Conservation (phyloP, 2,329 filamentous ascomycete species). For the Cladosporium velox region DNA sequence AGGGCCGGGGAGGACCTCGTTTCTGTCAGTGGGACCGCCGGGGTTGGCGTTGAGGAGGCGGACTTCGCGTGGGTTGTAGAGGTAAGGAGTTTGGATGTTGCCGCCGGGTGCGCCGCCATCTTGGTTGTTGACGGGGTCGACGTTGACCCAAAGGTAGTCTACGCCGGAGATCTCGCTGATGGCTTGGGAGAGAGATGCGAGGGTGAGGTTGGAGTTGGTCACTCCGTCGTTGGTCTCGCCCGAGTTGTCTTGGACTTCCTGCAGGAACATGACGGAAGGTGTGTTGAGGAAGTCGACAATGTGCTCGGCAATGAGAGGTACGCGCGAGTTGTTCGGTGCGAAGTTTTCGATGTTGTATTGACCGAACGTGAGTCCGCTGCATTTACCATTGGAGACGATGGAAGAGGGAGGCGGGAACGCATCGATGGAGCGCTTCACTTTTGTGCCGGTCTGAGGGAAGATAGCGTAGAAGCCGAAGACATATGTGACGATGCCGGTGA, state of each 20-base stretch:
- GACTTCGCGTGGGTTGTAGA: slow-evolving; percentile 64
- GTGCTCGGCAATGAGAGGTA: slow-evolving; percentile 62
- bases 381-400: slow-evolving; percentile 58
- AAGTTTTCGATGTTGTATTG: slow-evolving; percentile 57
- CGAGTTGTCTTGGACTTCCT: slow-evolving; percentile 70
- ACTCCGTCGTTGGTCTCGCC: slow-evolving; percentile 62
- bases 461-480: slow-evolving; percentile 70
- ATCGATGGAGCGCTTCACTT: slow-evolving; percentile 44
- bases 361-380: slow-evolving; percentile 63
- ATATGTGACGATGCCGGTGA: slow-evolving; percentile 68
- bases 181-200: slow-evolving; percentile 56
- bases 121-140: slow-evolving; percentile 60
- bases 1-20: slow-evolving; percentile 59
- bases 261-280: slow-evolving; percentile 67
- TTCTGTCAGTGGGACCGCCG: slow-evolving; percentile 57
- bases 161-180: slow-evolving; percentile 54
- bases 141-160: slow-evolving; percentile 60
- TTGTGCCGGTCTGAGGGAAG: slow-evolving; percentile 62
- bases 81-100: slow-evolving; percentile 71
- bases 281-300: slow-evolving; percentile 65
- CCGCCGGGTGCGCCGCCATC: slow-evolving; percentile 70
- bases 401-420: slow-evolving; percentile 52
- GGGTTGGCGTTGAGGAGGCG: slow-evolving; percentile 61
- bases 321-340: slow-evolving; percentile 55
- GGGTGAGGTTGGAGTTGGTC: slow-evolving; percentile 60